phyloP scores from a whole-genome alignment of 345 rosid genomes.

The thale cress (Arabidopsis thaliana) region TAIR10.1 NC_003076.8:17991001-17991500 shows the following conservation, averaged over 20 bases:
- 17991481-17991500: conserved; percentile 59
- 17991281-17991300: conserved; percentile 80
- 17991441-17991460: conserved; percentile 74
- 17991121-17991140: conserved; percentile 70
- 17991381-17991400: conserved; percentile 73
- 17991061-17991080: not conserved
- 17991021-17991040: conserved; percentile 74
- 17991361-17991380: conserved; percentile 41
- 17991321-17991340: not conserved
- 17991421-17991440: conserved; percentile 72
- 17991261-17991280: conserved; percentile 62
- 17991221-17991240: conserved; percentile 37
- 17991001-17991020: conserved; percentile 77
- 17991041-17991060: not conserved
- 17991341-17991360: not conserved
- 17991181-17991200: conserved; percentile 72
- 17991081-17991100: not conserved
- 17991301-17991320: conserved; percentile 21
- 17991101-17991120: not conserved
- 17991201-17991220: conserved; percentile 40
- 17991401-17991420: conserved; percentile 60
- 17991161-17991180: conserved; percentile 79
- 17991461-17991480: conserved; percentile 55
- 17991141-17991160: conserved; percentile 66
- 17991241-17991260: conserved; percentile 57